A percentile compares a stretch with the other conserved stretches of the same genome.
Evolutionary conservation across 148 eudicot genomes (phyloP).

Genomic region (Persicaria tinctoria): DNA sequence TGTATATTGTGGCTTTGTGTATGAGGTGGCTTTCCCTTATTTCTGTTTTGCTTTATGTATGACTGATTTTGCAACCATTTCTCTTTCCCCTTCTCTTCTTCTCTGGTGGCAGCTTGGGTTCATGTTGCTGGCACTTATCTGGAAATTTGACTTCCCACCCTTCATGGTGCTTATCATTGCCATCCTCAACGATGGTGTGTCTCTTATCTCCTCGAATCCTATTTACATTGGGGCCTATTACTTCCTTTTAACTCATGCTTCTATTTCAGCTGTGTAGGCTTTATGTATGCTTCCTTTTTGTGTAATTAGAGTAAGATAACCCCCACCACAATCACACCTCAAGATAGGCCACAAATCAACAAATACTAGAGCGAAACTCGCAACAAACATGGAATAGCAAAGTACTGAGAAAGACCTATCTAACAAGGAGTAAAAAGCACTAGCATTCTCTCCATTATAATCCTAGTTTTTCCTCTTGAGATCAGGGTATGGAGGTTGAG

Average conservation of each 20-base stretch:
- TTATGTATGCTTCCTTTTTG: background rate
- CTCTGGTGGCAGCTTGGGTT: slow-evolving; percentile 73
- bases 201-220: background rate
- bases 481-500: too few relatives aligned
- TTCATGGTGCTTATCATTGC: slow-evolving; percentile 99
- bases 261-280: background rate
- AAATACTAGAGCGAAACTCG: too few relatives aligned
- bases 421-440: too few relatives aligned
- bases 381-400: too few relatives aligned
- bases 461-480: background rate
- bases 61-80: background rate
- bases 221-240: background rate
- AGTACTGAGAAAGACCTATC: too few relatives aligned
- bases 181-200: slow-evolving; percentile 87
- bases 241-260: slow-evolving; percentile 6
- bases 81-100: background rate
- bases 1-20: slow-evolving; percentile 20
- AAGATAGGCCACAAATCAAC: too few relatives aligned
- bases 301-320: background rate
- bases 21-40: background rate
- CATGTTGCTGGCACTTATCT: slow-evolving; percentile 86
- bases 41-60: background rate
- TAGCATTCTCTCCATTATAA: background rate
- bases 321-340: background rate
- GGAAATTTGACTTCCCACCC: slow-evolving; percentile 96